phyloP scores from a whole-genome alignment of 495 filamentous ascomycete genomes.

The Pseudoneurospora amorphoporcata region DNA sequence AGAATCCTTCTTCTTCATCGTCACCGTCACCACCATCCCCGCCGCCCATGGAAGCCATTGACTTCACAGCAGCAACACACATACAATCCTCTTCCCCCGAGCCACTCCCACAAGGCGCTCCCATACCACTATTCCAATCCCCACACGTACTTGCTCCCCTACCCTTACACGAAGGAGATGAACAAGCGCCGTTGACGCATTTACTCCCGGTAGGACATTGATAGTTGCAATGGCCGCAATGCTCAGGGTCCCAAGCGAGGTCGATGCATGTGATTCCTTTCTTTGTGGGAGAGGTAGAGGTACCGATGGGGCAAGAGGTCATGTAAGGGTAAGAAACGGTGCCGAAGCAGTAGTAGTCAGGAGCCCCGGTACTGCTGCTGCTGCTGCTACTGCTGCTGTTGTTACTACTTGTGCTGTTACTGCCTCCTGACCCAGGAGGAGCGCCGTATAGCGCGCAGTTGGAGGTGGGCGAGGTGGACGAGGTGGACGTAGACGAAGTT shows the following conservation, averaged over 20 bases:
- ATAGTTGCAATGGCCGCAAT: not conserved
- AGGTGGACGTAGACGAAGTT: no score
- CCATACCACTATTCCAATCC: not conserved
- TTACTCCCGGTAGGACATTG: not conserved
- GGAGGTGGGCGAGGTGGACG: no score
- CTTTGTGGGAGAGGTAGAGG: not conserved
- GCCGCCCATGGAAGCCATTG: no score
- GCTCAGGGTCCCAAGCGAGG: not conserved
- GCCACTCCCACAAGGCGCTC: not conserved
- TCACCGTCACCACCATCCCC: not conserved
- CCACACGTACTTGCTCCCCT: not conserved
- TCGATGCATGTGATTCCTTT: not conserved
- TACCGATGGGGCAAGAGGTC: not conserved
- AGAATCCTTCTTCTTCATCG: not conserved
- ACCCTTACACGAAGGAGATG: not conserved
- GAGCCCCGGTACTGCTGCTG: no score
- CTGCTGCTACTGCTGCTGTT: no score
- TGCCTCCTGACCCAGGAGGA: no score
- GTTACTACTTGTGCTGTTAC: no score
- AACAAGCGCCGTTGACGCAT: not conserved
- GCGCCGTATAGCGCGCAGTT: no score
- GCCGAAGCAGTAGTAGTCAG: no score
- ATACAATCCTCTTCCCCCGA: not conserved
- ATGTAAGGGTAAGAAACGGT: not conserved
- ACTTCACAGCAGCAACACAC: not conserved